Percentiles rank a stretch among this genome's conserved stretches.
phyloP scores from a whole-genome alignment of 179 eudicot species.

The Vitellaria paradoxa region DNA sequence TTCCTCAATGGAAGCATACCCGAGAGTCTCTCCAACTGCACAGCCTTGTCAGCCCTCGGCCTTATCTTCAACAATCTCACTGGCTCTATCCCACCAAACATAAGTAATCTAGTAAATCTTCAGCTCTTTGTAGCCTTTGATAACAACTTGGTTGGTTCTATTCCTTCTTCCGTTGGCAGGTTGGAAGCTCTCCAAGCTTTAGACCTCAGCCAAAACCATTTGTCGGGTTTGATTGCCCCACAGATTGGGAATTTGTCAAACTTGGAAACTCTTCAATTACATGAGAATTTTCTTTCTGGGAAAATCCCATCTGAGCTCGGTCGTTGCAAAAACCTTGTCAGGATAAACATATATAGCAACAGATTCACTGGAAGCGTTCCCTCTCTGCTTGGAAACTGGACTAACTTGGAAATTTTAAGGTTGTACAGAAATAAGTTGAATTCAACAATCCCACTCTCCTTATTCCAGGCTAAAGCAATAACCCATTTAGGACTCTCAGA shows the following conservation, averaged over 20 bases:
- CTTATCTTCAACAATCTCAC: slow-evolving; percentile 48
- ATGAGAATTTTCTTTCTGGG: slow-evolving; percentile 28
- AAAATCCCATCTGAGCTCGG: slow-evolving; percentile 51
- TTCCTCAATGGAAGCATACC: slow-evolving; percentile 60
- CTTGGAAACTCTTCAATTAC: slow-evolving; percentile 39
- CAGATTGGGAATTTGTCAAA: slow-evolving; percentile 44
- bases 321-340: slow-evolving; percentile 46
- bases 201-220: slow-evolving; percentile 41
- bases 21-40: slow-evolving; percentile 48
- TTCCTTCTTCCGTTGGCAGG: slow-evolving; percentile 58
- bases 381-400: slow-evolving; percentile 29
- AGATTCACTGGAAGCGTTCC: no score
- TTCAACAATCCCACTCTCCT: slow-evolving; percentile 57
- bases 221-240: slow-evolving; percentile 40
- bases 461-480: slow-evolving; percentile 49
- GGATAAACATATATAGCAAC: slow-evolving; percentile 29
- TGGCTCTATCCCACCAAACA: slow-evolving; percentile 46
- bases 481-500: slow-evolving; percentile 56
- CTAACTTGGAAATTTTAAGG: slow-evolving; percentile 39
- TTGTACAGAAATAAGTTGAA: slow-evolving; percentile 49
- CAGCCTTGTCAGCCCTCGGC: slow-evolving; percentile 33
- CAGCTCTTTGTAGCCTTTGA: slow-evolving; percentile 38
- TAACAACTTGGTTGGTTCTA: slow-evolving; percentile 50
- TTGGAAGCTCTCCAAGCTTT: slow-evolving; percentile 33
- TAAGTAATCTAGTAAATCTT: slow-evolving; percentile 54